Evolutionary conservation across 768 basidiomycete genomes (phyloP), one percentile per base, ranked within the genome.

Genomic region (Trametes sanguinea): DNA sequence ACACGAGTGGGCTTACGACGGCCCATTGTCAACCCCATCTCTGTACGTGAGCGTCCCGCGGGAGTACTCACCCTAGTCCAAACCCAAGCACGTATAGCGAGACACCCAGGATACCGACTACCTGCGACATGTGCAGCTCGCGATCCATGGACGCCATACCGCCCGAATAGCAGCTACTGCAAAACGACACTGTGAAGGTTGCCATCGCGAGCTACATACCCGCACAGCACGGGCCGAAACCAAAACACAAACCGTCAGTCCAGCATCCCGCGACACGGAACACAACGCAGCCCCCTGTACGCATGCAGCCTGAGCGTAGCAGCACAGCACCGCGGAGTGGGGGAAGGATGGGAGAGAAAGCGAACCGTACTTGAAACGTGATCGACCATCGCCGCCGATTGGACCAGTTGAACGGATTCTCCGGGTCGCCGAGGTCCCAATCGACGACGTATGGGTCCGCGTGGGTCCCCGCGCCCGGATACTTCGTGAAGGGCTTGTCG

Each of bases 51-150:
- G 6, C 11, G 2, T 22, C 9, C 32, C 2, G n/a, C 30, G n/a
- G 16, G 16, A 30, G 48, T 16, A 73, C 77, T 40, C 60, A 84
- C 81, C 85, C 85, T 27, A 86, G 65, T 4, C 81, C 85, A 67
- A 88, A 85, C 1, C 85, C 86, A 33, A 88, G 71, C 37, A 89
- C 84, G 68, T 85, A 88, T 14, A 86, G 72, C 4, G 85, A 84
- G 22, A 87, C 77, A 14, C 86, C 86, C 6, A 86, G 75, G 45
- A 84, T 83, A 3, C 84, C 81, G 58, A 85, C 73, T 58, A 81
- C 78, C 57, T 80, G 76, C 4, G 82, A 81, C 53, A 84, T 76
- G 46, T 77, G 73, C 39, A 87, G 74, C 44, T 83, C 81, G 37
- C 66, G 68, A 62, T 76, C 75, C 51, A 82, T 82, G 51, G 72